Evolutionary conservation across 129 eudicot species (phyloP).

Genomic region (Solidago caesia): DNA sequence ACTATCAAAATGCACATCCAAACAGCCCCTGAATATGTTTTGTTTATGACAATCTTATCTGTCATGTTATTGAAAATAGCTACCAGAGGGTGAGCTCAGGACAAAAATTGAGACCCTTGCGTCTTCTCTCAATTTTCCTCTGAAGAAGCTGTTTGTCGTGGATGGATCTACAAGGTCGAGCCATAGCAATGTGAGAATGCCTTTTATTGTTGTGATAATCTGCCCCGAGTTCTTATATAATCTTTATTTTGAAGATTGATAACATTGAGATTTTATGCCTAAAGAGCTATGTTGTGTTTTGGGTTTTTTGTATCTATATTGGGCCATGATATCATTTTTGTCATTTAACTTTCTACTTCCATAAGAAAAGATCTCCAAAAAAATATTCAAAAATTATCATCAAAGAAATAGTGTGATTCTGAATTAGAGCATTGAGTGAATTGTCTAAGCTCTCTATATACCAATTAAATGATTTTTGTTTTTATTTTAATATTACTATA

Average conservation of each 20-base stretch:
- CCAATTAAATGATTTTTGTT: neutral
- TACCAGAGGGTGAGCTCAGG: slow-evolving; percentile 88
- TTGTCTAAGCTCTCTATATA: neutral
- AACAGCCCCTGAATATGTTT: neutral
- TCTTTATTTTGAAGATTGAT: slow-evolving; percentile 2
- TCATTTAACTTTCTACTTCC: neutral
- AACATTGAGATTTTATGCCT: neutral
- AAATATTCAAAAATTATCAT: neutral
- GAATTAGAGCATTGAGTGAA: slow-evolving; percentile 12
- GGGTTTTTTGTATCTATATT: neutral
- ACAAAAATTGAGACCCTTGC: slow-evolving; percentile 89
- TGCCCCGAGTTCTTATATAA: neutral
- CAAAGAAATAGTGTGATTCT: neutral
- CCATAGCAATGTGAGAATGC: slow-evolving; percentile 91
- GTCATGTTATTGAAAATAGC: slow-evolving; percentile 43
- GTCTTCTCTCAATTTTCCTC: slow-evolving; percentile 76
- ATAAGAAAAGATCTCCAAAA: neutral
- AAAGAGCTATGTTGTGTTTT: neutral
- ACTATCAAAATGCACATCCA: neutral
- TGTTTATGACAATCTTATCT: slow-evolving; percentile 13
- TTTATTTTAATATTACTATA: neutral
- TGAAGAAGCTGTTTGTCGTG: slow-evolving; percentile 93
- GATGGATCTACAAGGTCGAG: slow-evolving; percentile 99
- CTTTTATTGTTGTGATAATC: slow-evolving; percentile 10
- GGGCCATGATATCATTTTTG: neutral